Percentiles rank a stretch among this genome's conserved stretches.
Evolutionary conservation across 441 rosid genomes (phyloP).

Genomic region (Croton setiger): DNA sequence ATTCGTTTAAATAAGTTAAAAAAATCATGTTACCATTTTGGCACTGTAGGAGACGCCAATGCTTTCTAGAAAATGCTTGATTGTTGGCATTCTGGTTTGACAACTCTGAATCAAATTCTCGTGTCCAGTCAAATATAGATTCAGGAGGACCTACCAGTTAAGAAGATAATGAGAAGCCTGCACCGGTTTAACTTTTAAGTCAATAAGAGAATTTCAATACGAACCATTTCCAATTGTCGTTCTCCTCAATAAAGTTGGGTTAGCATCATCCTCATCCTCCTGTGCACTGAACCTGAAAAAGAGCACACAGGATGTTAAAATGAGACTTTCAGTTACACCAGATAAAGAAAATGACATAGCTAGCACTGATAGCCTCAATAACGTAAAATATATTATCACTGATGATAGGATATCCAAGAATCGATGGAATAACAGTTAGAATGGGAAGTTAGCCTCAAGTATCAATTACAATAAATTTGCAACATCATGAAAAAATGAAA

Average conservation of each 20-base stretch:
- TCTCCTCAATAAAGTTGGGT: constrained; percentile 55
- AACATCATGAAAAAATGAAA: neutral
- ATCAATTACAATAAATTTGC: neutral
- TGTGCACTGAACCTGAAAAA: constrained; percentile 70
- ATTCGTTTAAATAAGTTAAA: constrained; percentile 10
- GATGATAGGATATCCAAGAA: neutral
- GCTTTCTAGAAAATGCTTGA: constrained; percentile 96
- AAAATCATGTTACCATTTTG: constrained; percentile 71
- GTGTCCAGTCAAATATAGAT: constrained; percentile 86
- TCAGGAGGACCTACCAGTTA: constrained; percentile 81
- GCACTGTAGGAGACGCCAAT: constrained; percentile 99
- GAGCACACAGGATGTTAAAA: neutral
- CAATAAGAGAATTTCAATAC: constrained; percentile 18
- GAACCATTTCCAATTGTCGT: constrained; percentile 98
- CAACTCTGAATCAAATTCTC: constrained; percentile 71
- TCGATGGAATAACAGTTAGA: neutral
- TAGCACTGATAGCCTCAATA: neutral
- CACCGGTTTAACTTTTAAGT: constrained; percentile 24
- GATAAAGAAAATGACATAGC: neutral
- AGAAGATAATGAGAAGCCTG: constrained; percentile 31
- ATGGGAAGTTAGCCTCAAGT: neutral
- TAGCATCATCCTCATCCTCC: constrained; percentile 85
- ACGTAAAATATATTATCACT: neutral
- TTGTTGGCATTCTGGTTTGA: constrained; percentile 69
- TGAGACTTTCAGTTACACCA: neutral